Evolutionary conservation across 179 eudicot species (phyloP), one percentile per base, ranked within the genome.

Genomic region (Sideroxylon spinosum): DNA sequence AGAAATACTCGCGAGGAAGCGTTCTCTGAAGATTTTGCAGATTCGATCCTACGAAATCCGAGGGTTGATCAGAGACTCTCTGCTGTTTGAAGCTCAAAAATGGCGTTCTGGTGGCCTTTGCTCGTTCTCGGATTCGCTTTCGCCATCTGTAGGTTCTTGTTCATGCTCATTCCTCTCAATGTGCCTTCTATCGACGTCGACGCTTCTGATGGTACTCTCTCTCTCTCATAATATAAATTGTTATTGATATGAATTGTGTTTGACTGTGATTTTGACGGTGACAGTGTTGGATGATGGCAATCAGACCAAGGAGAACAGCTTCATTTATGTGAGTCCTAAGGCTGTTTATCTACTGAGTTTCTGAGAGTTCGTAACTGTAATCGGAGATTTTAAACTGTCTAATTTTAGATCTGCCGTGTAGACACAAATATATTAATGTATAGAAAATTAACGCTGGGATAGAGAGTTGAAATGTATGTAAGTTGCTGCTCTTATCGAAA

Each of bases 131-230:
- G 87, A 11, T 25, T 95, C 64, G 95, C 98, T 48, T 88, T 85
- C 76, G 97, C 87, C 53, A 68, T 93, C 79, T 95, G 99, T 81
- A 89, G 79, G 65, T 86, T 95, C 76, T 85, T 95, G 29, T 60
- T 95, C 23, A 88, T 89, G 98, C 93, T 95, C 84, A 89, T 93
- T 56, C 99, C 99, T 81, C 87, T 91, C 49, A 95, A 95, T 85
- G 97, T 95, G 23, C 98, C 97, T 85, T 90, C 99, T 56, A 92
- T 93, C 74, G 99, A 95, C 63, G 97, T 93, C 78, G 97, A 95
- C 75, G 85, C 93, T 49, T 92, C 99, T 64, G 98, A 93, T 65
- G 92, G 98, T 95, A 60, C 11, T 65, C 22, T 74, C 56, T 22
- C 13, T 32, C 16, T 68, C 26, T 80, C 48, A 9, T 1, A 60